Evolutionary conservation across 495 filamentous ascomycete species (phyloP).

Genomic region (Tuber melanosporum): DNA sequence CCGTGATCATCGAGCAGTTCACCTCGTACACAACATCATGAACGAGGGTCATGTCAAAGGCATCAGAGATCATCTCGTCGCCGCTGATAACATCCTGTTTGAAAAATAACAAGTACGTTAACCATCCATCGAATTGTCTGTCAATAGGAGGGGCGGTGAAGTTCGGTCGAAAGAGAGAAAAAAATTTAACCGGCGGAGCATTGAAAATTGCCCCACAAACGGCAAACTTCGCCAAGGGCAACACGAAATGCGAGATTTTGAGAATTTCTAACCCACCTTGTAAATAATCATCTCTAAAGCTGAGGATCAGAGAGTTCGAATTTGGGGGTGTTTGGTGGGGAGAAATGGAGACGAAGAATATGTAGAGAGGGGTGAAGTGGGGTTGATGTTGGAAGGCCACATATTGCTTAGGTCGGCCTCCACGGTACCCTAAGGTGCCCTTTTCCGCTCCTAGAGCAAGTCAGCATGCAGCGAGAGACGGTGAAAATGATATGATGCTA

Average conservation of each 20-base stretch:
- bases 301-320: slow-evolving; percentile 22
- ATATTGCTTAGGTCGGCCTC: background rate
- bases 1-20: slow-evolving; percentile 80
- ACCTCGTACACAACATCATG: slow-evolving; percentile 76
- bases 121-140: background rate
- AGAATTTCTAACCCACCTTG: slow-evolving; percentile 54
- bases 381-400: too few species aligned
- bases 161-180: background rate
- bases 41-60: slow-evolving; percentile 68
- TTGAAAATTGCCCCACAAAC: slow-evolving; percentile 9
- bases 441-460: too few species aligned
- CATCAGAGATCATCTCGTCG: slow-evolving; percentile 95
- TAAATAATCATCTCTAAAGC: slow-evolving; percentile 78
- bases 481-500: too few species aligned
- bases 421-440: too few species aligned
- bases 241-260: background rate
- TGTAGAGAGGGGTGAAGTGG: slow-evolving; percentile 18
- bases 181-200: too few species aligned
- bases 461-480: too few species aligned
- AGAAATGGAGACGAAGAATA: slow-evolving; percentile 27
- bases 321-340: slow-evolving; percentile 9
- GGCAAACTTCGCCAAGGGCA: background rate
- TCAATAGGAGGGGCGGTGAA: background rate
- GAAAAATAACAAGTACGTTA: slow-evolving; percentile 7
- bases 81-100: slow-evolving; percentile 75